Conservation (phyloP, 176 grass and related monocot species). For the Cymbopogon citratus region DNA sequence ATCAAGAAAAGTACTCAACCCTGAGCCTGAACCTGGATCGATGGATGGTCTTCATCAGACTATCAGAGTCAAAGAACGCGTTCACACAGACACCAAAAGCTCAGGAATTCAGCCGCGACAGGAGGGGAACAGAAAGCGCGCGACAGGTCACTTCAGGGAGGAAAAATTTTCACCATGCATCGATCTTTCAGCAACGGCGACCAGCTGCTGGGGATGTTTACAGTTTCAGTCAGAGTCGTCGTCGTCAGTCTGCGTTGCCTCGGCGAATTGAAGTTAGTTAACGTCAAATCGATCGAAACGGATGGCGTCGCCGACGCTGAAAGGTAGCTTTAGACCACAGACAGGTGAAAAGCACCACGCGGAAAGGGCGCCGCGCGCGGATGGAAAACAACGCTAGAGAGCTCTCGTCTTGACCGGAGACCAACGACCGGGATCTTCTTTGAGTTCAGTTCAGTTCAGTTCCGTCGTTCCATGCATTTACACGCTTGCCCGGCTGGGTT, state of each 20-base stretch:
- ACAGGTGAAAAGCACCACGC: neutral
- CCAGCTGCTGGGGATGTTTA: neutral
- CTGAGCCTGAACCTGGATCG: neutral
- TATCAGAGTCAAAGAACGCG: slow-evolving; percentile 26
- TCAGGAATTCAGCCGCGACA: neutral
- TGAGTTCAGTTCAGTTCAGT: neutral
- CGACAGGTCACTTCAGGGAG: slow-evolving; percentile 5
- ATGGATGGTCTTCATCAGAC: neutral
- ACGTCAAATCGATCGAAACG: slow-evolving; percentile 6
- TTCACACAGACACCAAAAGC: neutral
- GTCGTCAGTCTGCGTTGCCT: neutral
- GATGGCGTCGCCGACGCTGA: slow-evolving; percentile 7
- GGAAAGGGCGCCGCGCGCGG: neutral
- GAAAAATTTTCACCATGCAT: slow-evolving; percentile 4
- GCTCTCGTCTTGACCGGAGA: slow-evolving; percentile 26
- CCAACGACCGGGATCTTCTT: neutral
- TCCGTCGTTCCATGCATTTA: slow-evolving; percentile 1
- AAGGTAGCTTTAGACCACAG: neutral
- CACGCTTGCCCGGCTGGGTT: neutral
- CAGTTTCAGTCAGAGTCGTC: neutral
- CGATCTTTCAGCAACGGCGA: slow-evolving; percentile 9
- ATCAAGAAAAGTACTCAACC: neutral
- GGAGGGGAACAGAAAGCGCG: slow-evolving; percentile 19
- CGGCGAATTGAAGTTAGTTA: neutral
- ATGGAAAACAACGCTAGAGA: neutral